phyloP scores from a whole-genome alignment of 495 filamentous ascomycete species.

The Tetracladium setigerum region DNA sequence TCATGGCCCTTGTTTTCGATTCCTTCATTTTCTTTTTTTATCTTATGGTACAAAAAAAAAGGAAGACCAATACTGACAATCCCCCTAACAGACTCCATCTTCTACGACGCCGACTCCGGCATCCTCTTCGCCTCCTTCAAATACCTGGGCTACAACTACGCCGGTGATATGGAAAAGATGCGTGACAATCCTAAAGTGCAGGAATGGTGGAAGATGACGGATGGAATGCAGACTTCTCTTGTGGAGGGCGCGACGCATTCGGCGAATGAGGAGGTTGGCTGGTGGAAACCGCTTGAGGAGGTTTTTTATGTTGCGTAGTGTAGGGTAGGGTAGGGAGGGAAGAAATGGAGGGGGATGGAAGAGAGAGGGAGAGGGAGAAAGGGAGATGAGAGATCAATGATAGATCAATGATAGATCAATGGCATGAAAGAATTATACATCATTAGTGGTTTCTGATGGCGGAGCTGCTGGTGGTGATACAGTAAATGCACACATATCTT shows the following conservation, averaged over 20 bases:
- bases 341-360: too few relatives aligned
- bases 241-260: constrained; percentile 56
- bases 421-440: too few relatives aligned
- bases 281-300: constrained; percentile 67
- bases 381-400: too few relatives aligned
- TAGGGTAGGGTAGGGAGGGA: neutral
- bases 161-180: constrained; percentile 67
- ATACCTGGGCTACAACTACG: constrained; percentile 62
- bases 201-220: constrained; percentile 76
- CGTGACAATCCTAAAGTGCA: constrained; percentile 57
- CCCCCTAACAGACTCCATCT: constrained; percentile 67
- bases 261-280: constrained; percentile 51
- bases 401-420: too few relatives aligned
- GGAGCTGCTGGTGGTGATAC: too few relatives aligned
- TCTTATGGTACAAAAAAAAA: too few relatives aligned
- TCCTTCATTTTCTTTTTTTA: too few relatives aligned
- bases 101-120: constrained; percentile 50
- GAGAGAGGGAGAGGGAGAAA: too few relatives aligned
- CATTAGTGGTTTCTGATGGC: too few relatives aligned
- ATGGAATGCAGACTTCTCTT: constrained; percentile 57
- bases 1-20: too few relatives aligned
- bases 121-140: constrained; percentile 69
- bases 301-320: constrained; percentile 55
- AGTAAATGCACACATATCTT: too few relatives aligned
- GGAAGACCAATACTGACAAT: too few relatives aligned